Conservation (phyloP, 306 rosid species). For the Astragalus membranaceus region DNA sequence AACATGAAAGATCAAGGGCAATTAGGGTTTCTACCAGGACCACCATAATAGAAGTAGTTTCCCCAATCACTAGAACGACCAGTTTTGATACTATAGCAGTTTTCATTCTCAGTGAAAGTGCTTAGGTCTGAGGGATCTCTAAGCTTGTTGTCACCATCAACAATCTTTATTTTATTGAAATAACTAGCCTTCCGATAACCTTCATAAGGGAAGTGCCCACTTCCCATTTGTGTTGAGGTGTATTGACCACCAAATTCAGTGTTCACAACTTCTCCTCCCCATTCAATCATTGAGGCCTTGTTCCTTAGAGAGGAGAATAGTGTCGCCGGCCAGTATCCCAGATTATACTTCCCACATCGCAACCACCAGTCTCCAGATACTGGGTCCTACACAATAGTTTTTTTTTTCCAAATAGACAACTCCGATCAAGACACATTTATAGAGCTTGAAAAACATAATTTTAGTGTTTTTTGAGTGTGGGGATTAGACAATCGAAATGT, state of each 20-base stretch:
- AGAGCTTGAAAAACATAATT: too few relatives aligned
- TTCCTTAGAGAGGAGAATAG: slow-evolving; percentile 43
- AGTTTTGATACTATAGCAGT: slow-evolving; percentile 39
- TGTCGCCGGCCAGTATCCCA: slow-evolving; percentile 57
- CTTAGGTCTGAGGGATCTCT: slow-evolving; percentile 40
- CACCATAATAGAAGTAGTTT: slow-evolving; percentile 47
- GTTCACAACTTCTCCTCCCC: slow-evolving; percentile 62
- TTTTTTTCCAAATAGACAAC: not conserved
- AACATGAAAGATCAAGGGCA: slow-evolving; percentile 40
- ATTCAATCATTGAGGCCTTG: slow-evolving; percentile 50
- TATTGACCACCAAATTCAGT: slow-evolving; percentile 38
- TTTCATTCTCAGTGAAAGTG: slow-evolving; percentile 36
- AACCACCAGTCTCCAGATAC: slow-evolving; percentile 59
- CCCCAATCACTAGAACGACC: slow-evolving; percentile 46
- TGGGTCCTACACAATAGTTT: slow-evolving; percentile 50
- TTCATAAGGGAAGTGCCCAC: slow-evolving; percentile 55
- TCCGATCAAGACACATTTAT: too few relatives aligned
- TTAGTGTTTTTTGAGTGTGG: slow-evolving; percentile 9
- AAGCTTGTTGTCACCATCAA: slow-evolving; percentile 43
- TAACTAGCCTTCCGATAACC: slow-evolving; percentile 49
- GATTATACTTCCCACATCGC: slow-evolving; percentile 41
- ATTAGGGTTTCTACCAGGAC: slow-evolving; percentile 45
- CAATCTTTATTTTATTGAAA: slow-evolving; percentile 41
- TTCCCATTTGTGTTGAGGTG: slow-evolving; percentile 60
- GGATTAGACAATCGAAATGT: not conserved